Evolutionary conservation across 108 stramenopile species (phyloP).

Genomic region (Aureococcus anophagefferens): DNA sequence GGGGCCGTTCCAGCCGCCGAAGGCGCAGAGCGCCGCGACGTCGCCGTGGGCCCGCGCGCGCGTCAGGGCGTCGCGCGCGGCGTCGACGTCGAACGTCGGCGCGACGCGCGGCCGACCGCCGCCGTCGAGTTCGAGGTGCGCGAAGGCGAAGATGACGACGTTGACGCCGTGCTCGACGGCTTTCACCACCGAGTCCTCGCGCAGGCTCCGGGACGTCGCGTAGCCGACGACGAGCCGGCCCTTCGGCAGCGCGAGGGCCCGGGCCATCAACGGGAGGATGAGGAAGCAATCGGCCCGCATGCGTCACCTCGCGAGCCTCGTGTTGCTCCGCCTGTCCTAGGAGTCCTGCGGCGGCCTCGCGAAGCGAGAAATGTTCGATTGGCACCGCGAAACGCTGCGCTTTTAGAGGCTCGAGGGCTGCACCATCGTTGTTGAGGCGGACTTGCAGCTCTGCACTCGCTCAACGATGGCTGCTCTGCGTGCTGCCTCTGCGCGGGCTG

Average conservation of each 20-base stretch:
- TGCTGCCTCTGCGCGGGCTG: too few relatives aligned
- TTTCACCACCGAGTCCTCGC: slow-evolving; percentile 16
- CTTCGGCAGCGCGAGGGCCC: not conserved
- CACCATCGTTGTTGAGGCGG: too few relatives aligned
- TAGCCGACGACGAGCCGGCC: not conserved
- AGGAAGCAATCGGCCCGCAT: too few relatives aligned
- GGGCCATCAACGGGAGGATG: too few relatives aligned
- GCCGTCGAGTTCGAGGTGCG: slow-evolving; percentile 24
- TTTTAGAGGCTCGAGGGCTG: too few relatives aligned
- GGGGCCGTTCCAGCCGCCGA: slow-evolving; percentile 72
- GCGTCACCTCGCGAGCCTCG: too few relatives aligned
- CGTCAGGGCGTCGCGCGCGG: slow-evolving; percentile 16
- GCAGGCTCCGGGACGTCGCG: not conserved
- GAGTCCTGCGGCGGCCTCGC: too few relatives aligned
- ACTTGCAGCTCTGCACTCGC: too few relatives aligned
- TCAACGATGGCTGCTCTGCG: too few relatives aligned
- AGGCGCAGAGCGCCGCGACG: slow-evolving; percentile 50
- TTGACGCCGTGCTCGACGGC: slow-evolving; percentile 53
- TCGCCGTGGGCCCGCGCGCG: slow-evolving; percentile 21
- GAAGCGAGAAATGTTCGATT: too few relatives aligned
- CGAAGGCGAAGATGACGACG: slow-evolving; percentile 63
- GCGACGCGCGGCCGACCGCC: slow-evolving; percentile 1
- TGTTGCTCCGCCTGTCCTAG: too few relatives aligned
- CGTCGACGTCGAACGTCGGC: not conserved
- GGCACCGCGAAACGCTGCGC: too few relatives aligned